phyloP scores from a whole-genome alignment of 495 filamentous ascomycete genomes.

The Penicillium odoratum region DNA sequence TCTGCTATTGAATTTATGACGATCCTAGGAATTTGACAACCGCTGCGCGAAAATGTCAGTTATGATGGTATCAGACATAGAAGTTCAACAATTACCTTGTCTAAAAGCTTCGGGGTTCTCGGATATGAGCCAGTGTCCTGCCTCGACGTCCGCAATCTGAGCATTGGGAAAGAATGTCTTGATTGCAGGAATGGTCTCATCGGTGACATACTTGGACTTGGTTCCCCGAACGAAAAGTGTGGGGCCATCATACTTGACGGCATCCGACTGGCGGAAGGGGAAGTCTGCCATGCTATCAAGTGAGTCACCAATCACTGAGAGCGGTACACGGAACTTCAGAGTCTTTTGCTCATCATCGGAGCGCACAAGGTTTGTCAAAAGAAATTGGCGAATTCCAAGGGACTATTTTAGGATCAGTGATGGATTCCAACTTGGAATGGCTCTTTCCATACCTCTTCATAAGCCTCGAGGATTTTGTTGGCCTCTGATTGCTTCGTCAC shows the following conservation, averaged over 20 bases:
- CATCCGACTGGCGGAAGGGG: slow-evolving; percentile 64
- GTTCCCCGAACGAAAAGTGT: slow-evolving; percentile 84
- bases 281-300: slow-evolving; percentile 76
- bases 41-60: slow-evolving; percentile 28
- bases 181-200: slow-evolving; percentile 83
- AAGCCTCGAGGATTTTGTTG: slow-evolving; percentile 72
- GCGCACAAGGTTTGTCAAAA: slow-evolving; percentile 83
- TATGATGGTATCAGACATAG: neutral
- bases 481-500: slow-evolving; percentile 73
- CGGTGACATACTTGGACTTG: slow-evolving; percentile 78
- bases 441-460: slow-evolving; percentile 60
- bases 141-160: slow-evolving; percentile 74
- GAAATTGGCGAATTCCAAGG: slow-evolving; percentile 81
- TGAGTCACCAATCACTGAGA: slow-evolving; percentile 54
- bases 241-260: slow-evolving; percentile 65
- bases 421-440: neutral
- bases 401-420: slow-evolving; percentile 41
- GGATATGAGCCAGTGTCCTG: slow-evolving; percentile 92
- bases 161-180: slow-evolving; percentile 89
- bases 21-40: slow-evolving; percentile 42
- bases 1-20: slow-evolving; percentile 4
- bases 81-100: slow-evolving; percentile 56
- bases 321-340: slow-evolving; percentile 60
- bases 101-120: slow-evolving; percentile 89
- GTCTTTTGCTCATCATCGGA: slow-evolving; percentile 37